phyloP scores from a whole-genome alignment of 352 stramenopile species.

The Phytophthora fragariaefolia region DNA sequence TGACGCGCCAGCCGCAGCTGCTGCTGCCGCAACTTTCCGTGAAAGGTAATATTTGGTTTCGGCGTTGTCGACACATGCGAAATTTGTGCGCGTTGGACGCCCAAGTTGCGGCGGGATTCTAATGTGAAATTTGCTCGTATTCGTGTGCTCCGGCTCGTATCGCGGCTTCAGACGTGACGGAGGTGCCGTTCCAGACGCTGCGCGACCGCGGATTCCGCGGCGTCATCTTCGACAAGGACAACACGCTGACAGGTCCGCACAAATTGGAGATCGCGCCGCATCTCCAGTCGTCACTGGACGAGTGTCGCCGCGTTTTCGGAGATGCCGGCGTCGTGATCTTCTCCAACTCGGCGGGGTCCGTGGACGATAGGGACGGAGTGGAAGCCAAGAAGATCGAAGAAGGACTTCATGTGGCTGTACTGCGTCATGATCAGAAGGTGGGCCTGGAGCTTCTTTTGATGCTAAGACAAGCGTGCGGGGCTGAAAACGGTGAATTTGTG shows the following conservation, averaged over 20 bases:
- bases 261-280: conserved; percentile 79
- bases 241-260: conserved; percentile 96
- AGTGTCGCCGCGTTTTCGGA: conserved; percentile 92
- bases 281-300: conserved; percentile 66
- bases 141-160: background rate
- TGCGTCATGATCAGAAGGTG: conserved; percentile 93
- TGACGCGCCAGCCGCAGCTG: conserved; percentile 73
- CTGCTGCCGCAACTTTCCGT: conserved; percentile 85
- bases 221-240: conserved; percentile 98
- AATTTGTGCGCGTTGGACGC: background rate
- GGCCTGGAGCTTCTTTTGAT: background rate
- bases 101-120: conserved; percentile 21
- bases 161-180: conserved; percentile 67
- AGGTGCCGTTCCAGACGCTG: conserved; percentile 81
- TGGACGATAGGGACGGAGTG: conserved; percentile 87
- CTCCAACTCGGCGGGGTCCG: conserved; percentile 96
- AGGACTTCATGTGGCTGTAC: conserved; percentile 82
- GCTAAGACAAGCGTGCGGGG: background rate
- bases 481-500: conserved; percentile 9
- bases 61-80: conserved; percentile 5
- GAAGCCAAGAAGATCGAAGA: conserved; percentile 87
- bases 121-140: background rate
- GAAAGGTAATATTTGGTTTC: conserved; percentile 47
- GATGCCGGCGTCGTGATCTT: conserved; percentile 91
- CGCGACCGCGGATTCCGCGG: conserved; percentile 89